Percentiles rank a stretch among this genome's conserved stretches.
These are phyloP conservation scores for Smithsoniella earleae DNA, from an alignment of 163 green algal species.

Conservation along the genomic window DNA sequence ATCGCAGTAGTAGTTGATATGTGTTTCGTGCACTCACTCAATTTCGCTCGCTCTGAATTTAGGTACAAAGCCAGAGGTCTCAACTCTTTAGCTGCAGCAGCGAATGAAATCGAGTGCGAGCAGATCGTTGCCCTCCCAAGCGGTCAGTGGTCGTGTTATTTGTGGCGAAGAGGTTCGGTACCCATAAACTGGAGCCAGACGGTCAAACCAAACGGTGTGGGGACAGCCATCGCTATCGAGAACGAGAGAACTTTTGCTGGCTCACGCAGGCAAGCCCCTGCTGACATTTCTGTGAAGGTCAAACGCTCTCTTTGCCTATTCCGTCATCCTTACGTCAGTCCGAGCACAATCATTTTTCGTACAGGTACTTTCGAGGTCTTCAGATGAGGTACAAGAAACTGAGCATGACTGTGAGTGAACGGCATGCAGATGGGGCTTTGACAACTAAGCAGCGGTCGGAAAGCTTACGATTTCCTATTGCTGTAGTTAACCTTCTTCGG, in stretches of 20 bases:
- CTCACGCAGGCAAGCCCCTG: conserved; percentile 38
- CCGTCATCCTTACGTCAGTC: background rate
- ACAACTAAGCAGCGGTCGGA: conserved; percentile 28
- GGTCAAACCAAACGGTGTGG: conserved; percentile 74
- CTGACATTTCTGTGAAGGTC: background rate
- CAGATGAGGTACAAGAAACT: conserved; percentile 56
- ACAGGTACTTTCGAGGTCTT: conserved; percentile 77
- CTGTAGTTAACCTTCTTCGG: conserved; percentile 88
- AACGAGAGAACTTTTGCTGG: conserved; percentile 66
- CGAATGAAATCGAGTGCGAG: conserved; percentile 76
- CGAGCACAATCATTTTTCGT: background rate
- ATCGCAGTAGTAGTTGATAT: too few species aligned
- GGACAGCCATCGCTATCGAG: conserved; percentile 74
- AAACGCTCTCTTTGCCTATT: too few species aligned
- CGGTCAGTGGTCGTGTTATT: conserved; percentile 53
- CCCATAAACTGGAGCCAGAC: conserved; percentile 93
- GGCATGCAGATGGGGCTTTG: conserved; percentile 5
- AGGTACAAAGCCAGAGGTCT: conserved; percentile 71
- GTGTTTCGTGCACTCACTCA: too few species aligned
- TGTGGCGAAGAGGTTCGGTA: conserved; percentile 90
- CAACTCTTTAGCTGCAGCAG: conserved; percentile 69
- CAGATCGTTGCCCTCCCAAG: conserved; percentile 44
- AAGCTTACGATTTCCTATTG: conserved; percentile 52
- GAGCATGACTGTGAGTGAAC: conserved; percentile 32
- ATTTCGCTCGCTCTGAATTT: background rate